Conservation (phyloP, 139 green algal genomes). For the Ettlia oleoabundans region DNA sequence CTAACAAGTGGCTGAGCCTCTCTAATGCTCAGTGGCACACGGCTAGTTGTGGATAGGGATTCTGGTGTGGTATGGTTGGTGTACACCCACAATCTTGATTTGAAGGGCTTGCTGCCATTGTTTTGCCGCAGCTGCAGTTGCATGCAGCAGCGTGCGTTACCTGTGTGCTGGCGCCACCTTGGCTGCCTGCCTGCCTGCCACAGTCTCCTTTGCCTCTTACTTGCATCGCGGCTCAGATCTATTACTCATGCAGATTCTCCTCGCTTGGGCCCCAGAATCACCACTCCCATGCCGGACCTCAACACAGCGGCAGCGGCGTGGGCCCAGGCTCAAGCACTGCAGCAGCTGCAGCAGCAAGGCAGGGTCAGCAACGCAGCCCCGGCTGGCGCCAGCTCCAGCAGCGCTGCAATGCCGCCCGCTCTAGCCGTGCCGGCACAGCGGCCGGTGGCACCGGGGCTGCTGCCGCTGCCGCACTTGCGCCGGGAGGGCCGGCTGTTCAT, state of each 20-base stretch:
- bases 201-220: too few relatives aligned
- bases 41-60: too few relatives aligned
- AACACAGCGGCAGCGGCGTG: constrained; percentile 12
- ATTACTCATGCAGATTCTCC: too few relatives aligned
- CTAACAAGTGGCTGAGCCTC: too few relatives aligned
- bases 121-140: too few relatives aligned
- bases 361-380: background rate
- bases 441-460: constrained; percentile 26
- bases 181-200: too few relatives aligned
- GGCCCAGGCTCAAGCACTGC: background rate
- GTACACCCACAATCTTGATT: too few relatives aligned
- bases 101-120: too few relatives aligned
- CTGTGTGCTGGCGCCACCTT: too few relatives aligned
- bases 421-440: background rate
- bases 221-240: background rate
- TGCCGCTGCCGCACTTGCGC: constrained; percentile 15
- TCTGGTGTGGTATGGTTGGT: too few relatives aligned
- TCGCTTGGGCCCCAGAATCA: background rate
- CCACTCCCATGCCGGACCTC: background rate
- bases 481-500: background rate
- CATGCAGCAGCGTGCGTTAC: too few relatives aligned
- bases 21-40: too few relatives aligned
- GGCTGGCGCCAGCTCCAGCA: background rate
- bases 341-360: background rate
- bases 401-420: background rate